Conservation (phyloP, 805 yeast species). For the Metschnikowia cubensis region DNA sequence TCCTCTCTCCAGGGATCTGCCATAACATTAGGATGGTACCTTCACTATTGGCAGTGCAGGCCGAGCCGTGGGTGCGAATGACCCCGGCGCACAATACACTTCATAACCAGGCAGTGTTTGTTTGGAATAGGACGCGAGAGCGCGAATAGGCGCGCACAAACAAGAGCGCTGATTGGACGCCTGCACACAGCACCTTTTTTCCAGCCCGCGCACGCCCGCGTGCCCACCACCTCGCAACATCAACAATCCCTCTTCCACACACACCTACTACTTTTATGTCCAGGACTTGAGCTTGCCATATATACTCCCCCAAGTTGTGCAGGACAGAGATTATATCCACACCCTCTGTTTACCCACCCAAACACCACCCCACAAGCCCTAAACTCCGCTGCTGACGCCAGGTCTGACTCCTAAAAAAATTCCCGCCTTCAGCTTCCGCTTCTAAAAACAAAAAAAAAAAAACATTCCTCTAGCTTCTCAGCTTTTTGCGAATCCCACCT, state of each 20-base stretch:
- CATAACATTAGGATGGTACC: too few species aligned
- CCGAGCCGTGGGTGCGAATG: too few species aligned
- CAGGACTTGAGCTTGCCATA: conserved; percentile 17
- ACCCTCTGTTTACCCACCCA: conserved; percentile 13
- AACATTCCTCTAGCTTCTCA: neutral
- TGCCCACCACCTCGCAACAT: conserved; percentile 14
- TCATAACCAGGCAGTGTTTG: neutral
- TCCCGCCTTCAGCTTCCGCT: neutral
- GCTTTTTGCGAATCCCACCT: neutral
- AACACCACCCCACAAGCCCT: neutral
- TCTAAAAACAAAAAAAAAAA: neutral
- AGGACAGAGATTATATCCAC: conserved; percentile 20
- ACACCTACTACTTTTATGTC: conserved; percentile 23
- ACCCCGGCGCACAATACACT: too few species aligned
- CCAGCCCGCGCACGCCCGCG: conserved; percentile 16
- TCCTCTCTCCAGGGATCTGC: too few species aligned
- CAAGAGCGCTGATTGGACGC: conserved; percentile 7
- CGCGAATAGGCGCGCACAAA: neutral
- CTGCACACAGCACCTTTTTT: conserved; percentile 9
- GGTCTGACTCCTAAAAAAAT: neutral
- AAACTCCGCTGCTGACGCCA: conserved; percentile 1
- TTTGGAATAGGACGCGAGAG: neutral
- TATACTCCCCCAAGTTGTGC: conserved; percentile 16
- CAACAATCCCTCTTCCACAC: conserved; percentile 20
- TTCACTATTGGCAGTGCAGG: too few species aligned